Conservation (phyloP, 768 basidiomycete genomes). For the Gyrodon lividus region DNA sequence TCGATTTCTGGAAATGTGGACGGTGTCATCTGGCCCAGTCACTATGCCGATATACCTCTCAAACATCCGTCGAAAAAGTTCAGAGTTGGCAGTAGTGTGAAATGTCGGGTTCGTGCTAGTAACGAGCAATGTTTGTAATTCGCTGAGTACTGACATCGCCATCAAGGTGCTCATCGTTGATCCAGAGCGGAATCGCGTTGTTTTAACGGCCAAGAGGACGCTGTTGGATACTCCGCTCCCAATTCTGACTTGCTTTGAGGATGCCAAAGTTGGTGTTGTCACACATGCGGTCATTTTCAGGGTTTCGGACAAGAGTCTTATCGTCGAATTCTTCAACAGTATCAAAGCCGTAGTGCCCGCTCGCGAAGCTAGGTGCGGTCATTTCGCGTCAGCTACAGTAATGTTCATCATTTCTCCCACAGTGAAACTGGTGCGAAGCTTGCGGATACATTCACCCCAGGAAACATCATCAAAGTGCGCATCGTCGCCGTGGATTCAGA, state of each 20-base stretch:
- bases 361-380: conserved; percentile 74
- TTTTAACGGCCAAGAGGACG: conserved; percentile 88
- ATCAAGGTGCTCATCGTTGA: conserved; percentile 82
- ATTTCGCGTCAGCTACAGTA: background rate
- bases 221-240: conserved; percentile 80
- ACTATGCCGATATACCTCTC: conserved; percentile 92
- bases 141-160: background rate
- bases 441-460: conserved; percentile 65
- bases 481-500: conserved; percentile 64
- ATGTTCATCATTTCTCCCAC: background rate
- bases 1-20: conserved; percentile 85
- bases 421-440: conserved; percentile 71
- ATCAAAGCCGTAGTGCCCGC: conserved; percentile 78
- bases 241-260: conserved; percentile 61
- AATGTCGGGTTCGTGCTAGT: conserved; percentile 66
- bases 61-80: conserved; percentile 93
- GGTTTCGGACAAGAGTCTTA: conserved; percentile 72
- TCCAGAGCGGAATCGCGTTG: conserved; percentile 73
- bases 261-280: conserved; percentile 67
- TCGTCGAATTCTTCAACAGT: conserved; percentile 91
- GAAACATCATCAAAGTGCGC: conserved; percentile 83
- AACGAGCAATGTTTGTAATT: background rate
- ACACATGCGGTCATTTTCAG: conserved; percentile 84
- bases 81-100: conserved; percentile 77
- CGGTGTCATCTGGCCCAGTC: conserved; percentile 91